These are phyloP conservation scores for Termitomyces sp. DNA, from an alignment of 768 basidiomycete species.

Conservation along the genomic window DNA sequence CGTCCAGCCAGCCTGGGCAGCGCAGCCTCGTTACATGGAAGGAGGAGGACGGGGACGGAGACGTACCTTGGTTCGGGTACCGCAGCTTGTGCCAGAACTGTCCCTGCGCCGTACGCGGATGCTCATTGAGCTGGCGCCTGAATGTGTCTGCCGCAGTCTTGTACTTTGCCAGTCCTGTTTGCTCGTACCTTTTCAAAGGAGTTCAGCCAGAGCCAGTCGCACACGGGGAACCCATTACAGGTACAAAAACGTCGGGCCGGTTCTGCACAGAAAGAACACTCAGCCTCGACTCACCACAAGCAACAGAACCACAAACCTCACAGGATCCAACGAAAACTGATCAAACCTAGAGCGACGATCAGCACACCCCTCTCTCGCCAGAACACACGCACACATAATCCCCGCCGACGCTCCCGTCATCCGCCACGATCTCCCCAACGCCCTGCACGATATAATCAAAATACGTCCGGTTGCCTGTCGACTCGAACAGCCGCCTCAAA, in stretches of 20 bases:
- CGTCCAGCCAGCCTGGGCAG: conserved; percentile 36
- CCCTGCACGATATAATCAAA: conserved; percentile 34
- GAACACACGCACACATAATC: conserved; percentile 28
- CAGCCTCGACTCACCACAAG: neutral
- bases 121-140: conserved; percentile 31
- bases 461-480: conserved; percentile 35
- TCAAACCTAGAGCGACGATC: conserved; percentile 18
- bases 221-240: conserved; percentile 18
- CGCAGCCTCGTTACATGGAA: neutral
- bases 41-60: neutral
- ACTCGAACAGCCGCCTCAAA: conserved; percentile 30
- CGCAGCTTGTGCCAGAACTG: conserved; percentile 42
- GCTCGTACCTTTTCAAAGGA: conserved; percentile 21
- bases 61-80: conserved; percentile 37
- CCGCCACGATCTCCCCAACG: conserved; percentile 32
- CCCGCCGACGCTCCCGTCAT: conserved; percentile 35
- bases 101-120: conserved; percentile 39
- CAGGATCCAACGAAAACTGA: conserved; percentile 29
- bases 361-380: neutral
- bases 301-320: conserved; percentile 22
- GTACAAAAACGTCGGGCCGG: conserved; percentile 35
- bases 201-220: neutral
- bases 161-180: conserved; percentile 31
- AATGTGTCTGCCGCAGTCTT: conserved; percentile 35
- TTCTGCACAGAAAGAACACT: conserved; percentile 15